Percentiles rank a stretch among this genome's conserved stretches.
Conservation (phyloP, 2,329 filamentous ascomycete genomes). For the Fusarium sp. region DNA sequence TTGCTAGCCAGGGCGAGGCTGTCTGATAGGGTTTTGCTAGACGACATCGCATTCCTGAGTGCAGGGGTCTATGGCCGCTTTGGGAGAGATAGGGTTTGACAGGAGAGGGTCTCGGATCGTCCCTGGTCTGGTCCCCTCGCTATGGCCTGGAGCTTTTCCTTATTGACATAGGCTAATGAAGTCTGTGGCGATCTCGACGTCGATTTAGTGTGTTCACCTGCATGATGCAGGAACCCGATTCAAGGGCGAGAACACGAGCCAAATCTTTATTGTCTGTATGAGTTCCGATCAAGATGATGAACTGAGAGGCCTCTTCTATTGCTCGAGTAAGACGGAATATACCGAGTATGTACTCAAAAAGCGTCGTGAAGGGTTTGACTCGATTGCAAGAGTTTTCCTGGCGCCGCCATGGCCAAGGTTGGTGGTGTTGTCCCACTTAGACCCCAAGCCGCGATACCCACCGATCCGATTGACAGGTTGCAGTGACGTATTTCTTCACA, state of each 20-base stretch:
- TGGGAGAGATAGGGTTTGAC: slow-evolving; percentile 15
- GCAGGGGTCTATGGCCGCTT: neutral
- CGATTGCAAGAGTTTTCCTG: neutral
- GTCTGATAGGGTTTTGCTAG: slow-evolving; percentile 11
- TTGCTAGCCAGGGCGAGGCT: slow-evolving; percentile 2
- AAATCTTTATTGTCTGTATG: neutral
- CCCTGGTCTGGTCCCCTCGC: neutral
- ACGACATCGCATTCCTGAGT: slow-evolving; percentile 20
- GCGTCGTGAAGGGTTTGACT: too few relatives aligned
- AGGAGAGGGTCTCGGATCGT: slow-evolving; percentile 4
- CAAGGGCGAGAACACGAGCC: neutral
- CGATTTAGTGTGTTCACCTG: neutral
- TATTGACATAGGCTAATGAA: neutral
- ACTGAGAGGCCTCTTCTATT: neutral
- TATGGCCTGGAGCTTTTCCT: neutral
- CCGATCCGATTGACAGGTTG: neutral
- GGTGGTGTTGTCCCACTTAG: neutral
- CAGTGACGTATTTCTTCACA: slow-evolving; percentile 5
- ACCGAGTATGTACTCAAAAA: too few relatives aligned
- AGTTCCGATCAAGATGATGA: too few relatives aligned
- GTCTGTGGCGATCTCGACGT: neutral
- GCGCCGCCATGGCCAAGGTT: neutral
- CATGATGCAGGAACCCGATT: slow-evolving; percentile 26
- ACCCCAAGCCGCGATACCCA: neutral
- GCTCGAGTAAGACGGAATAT: neutral